A percentile compares a stretch with the other conserved stretches of the same genome.
Evolutionary conservation across 331 rosid species (phyloP).

Genomic region (Prunus yedoensis): DNA sequence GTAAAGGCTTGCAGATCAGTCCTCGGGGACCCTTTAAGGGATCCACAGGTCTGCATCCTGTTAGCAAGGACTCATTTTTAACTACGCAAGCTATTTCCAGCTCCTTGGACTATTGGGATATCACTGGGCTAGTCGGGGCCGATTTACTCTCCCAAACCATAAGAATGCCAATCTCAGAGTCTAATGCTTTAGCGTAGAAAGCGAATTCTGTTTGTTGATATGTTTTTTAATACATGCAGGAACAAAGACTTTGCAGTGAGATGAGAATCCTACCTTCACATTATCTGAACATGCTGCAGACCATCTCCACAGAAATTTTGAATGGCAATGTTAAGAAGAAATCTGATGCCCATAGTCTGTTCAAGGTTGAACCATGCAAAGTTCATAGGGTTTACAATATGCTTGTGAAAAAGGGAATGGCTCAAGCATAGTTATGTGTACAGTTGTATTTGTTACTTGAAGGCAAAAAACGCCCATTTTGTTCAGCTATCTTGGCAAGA

Average conservation of each 20-base stretch:
- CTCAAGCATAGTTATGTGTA: conserved; percentile 29
- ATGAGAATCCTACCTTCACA: conserved; percentile 66
- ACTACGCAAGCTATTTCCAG: conserved; percentile 35
- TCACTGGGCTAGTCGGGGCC: conserved; percentile 53
- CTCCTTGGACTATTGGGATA: conserved; percentile 66
- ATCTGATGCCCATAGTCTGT: conserved; percentile 60
- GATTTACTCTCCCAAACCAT: conserved; percentile 70
- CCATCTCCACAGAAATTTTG: conserved; percentile 52
- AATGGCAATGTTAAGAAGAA: conserved; percentile 58
- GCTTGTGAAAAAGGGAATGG: conserved; percentile 59
- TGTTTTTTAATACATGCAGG: conserved; percentile 41
- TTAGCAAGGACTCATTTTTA: conserved; percentile 38
- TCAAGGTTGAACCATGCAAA: conserved; percentile 72
- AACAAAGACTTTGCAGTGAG: conserved; percentile 66
- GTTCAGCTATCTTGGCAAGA: not conserved
- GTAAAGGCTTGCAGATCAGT: conserved; percentile 40
- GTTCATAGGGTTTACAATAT: conserved; percentile 72
- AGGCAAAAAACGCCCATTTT: not conserved
- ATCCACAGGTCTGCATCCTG: conserved; percentile 27
- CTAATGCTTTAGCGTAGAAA: not conserved
- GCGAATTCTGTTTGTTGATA: no score
- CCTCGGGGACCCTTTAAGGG: conserved; percentile 38
- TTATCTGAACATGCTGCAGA: conserved; percentile 63
- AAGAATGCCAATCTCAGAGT: conserved; percentile 29
- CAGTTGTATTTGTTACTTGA: not conserved